Evolutionary conservation across 2,329 filamentous ascomycete genomes (phyloP), one percentile per base, ranked within the genome.

Genomic region (Alternaria tenuissima): DNA sequence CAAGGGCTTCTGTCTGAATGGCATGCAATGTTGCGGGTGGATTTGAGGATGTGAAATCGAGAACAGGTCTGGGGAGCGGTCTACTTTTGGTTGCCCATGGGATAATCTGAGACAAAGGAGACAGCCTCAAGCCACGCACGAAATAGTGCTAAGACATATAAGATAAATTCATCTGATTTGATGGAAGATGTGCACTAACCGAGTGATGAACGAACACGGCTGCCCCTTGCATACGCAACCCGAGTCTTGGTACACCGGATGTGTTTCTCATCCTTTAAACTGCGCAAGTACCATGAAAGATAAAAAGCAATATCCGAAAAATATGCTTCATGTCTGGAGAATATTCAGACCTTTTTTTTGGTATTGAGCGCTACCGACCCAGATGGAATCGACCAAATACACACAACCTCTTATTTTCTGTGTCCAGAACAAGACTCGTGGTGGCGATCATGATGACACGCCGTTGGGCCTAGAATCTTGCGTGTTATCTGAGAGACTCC

Each of bases 401-500:
- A 48, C 14, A 14, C 5, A n/a, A 4, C 44, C 34, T 32, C 24
- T 28, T 22, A 36, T 28, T 28, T 34, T 14, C 20, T 7, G 16
- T 32, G 26, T 53, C n/a, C 14, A 30, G 16, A 49, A 16, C 9
- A 3, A 11, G 18, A 53, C n/a, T n/a, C 18, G 16, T 16, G 26
- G 30, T 16, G 22, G 3, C 3, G 3, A 20, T 36, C 36, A 58
- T 39, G 36, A 41, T 34, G 44, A 14, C n/a, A 55, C 52, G 24
- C 52, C 52, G 24, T 56, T 57, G 3, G 38, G 30, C 4, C 22
- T 49, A 30, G 39, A 11, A 52, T 43, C 18, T 24, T 41, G 55
- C 6, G 24, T n/a, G 41, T 36, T 20, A 32, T 54, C 48, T 20
- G 55, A 53, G 24, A 57, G 24, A 22, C 48, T 62, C 87, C 88